Conservation (phyloP, 108 stramenopile genomes). For the Seminavis robusta region DNA sequence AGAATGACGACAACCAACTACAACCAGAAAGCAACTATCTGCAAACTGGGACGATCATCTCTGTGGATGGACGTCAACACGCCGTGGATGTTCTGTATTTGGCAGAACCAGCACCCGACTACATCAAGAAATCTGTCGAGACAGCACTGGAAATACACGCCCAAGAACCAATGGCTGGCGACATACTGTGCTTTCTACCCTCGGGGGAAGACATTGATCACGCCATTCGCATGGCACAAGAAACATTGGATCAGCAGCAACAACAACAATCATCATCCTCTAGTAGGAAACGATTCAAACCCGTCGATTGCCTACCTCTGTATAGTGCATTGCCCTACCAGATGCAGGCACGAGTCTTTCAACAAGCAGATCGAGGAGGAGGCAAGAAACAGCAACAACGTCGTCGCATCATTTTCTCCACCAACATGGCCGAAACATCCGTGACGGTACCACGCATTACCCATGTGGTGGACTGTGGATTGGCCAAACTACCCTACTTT, state of each 20-base stretch:
- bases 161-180: constrained; percentile 49
- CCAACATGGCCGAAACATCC: constrained; percentile 94
- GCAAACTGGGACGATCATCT: constrained; percentile 70
- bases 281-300: background rate
- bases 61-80: constrained; percentile 77
- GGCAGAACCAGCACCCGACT: constrained; percentile 72
- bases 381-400: constrained; percentile 3
- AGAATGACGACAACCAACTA: constrained; percentile 1
- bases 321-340: constrained; percentile 83
- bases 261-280: too few species aligned
- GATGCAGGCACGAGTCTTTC: constrained; percentile 74
- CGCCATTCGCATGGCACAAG: constrained; percentile 70
- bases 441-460: constrained; percentile 84
- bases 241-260: constrained; percentile 28
- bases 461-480: constrained; percentile 94
- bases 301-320: constrained; percentile 74
- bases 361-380: constrained; percentile 25
- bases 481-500: constrained; percentile 92
- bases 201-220: constrained; percentile 92
- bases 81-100: constrained; percentile 88
- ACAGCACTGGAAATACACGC: constrained; percentile 63
- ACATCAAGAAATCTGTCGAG: constrained; percentile 73
- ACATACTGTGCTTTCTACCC: constrained; percentile 93
- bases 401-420: constrained; percentile 81
- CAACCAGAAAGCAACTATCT: background rate